Evolutionary conservation across 345 rosid genomes (phyloP).

Genomic region (Eucalyptus cladocalyx): DNA sequence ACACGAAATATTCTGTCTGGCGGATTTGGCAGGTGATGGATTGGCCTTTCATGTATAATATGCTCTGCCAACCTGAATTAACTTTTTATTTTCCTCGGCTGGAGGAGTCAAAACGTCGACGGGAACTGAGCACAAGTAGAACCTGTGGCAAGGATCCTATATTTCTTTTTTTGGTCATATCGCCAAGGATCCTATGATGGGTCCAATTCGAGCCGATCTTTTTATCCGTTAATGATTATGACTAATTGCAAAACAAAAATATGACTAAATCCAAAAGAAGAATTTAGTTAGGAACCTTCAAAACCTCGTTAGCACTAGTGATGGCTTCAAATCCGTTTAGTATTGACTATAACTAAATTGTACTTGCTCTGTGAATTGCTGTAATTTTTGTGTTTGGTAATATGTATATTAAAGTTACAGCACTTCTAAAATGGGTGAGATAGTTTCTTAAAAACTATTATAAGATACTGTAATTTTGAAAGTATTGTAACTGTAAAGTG

Average conservation of each 20-base stretch:
- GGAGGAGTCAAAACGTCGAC: not conserved
- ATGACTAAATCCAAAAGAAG: not conserved
- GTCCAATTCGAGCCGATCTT: not conserved
- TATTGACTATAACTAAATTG: not conserved
- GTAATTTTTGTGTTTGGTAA: not conserved
- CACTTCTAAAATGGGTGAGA: not conserved
- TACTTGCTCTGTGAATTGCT: accelerated
- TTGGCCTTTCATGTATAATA: not conserved
- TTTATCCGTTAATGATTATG: not conserved
- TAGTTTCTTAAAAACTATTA: not conserved
- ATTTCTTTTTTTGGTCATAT: too few species aligned
- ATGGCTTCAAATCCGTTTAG: not conserved
- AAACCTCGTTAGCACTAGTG: not conserved
- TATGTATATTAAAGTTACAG: not conserved
- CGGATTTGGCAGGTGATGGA: not conserved
- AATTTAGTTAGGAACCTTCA: not conserved
- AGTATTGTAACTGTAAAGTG: accelerated
- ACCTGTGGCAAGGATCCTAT: not conserved
- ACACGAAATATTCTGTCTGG: not conserved
- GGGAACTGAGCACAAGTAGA: not conserved
- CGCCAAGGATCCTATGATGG: not conserved
- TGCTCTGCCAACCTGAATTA: not conserved
- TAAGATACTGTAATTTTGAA: not conserved
- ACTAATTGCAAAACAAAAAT: not conserved
- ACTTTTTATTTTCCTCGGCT: not conserved